phyloP scores from a whole-genome alignment of 176 grass and related monocot species.

The Aegilops longissima region DNA sequence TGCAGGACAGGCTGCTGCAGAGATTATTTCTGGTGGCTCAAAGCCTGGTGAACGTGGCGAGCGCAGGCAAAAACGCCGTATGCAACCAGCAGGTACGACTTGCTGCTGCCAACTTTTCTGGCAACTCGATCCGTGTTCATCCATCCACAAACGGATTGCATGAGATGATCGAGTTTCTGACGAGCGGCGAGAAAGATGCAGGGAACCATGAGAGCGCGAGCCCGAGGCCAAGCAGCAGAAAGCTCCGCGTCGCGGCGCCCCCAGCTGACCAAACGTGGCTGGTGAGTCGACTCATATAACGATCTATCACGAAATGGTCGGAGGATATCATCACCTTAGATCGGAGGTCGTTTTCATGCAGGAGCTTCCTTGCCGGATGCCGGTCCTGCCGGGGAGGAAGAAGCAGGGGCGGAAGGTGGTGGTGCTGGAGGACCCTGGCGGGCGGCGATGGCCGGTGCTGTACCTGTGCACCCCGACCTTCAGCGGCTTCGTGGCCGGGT shows the following conservation, averaged over 20 bases:
- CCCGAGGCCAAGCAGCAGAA: slow-evolving; percentile 22
- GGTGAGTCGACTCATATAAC: slow-evolving; percentile 31
- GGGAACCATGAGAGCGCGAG: neutral
- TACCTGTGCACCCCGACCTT: slow-evolving; percentile 54
- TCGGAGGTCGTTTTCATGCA: neutral
- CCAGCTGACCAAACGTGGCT: slow-evolving; percentile 45
- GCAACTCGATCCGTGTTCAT: neutral
- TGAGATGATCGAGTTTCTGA: neutral
- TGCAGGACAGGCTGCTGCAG: neutral
- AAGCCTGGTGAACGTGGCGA: neutral
- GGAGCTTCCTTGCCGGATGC: slow-evolving; percentile 53
- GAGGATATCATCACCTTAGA: neutral
- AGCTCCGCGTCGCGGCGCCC: slow-evolving; percentile 25
- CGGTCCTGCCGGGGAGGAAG: slow-evolving; percentile 36
- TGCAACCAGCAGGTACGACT: neutral
- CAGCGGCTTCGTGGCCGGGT: slow-evolving; percentile 50
- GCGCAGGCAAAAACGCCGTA: neutral
- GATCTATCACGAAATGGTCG: neutral
- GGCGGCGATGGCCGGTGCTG: slow-evolving; percentile 48
- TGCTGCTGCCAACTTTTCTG: neutral
- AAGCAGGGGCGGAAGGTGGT: slow-evolving; percentile 53
- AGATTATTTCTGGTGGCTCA: neutral
- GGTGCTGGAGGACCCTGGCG: slow-evolving; percentile 42
- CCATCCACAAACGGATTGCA: neutral
- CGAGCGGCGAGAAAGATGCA: slow-evolving; percentile 10